Evolutionary conservation across 352 stramenopile species (phyloP).

Genomic region (Phytophthora citrophthora): DNA sequence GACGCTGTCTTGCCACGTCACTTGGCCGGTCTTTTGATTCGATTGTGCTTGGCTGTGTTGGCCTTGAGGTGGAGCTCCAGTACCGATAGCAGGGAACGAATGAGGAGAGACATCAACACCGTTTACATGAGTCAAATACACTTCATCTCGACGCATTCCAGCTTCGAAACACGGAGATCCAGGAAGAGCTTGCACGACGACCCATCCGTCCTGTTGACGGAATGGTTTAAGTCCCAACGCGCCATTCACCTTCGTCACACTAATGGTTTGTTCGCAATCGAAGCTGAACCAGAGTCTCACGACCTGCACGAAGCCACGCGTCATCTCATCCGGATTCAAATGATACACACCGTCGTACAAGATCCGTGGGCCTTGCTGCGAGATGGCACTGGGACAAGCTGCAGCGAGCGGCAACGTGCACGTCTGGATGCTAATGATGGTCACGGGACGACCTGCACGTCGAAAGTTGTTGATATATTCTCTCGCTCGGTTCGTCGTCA

Average conservation of each 20-base stretch:
- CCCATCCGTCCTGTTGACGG: slow-evolving; percentile 78
- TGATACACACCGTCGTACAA: slow-evolving; percentile 74
- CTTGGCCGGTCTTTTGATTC: slow-evolving; percentile 36
- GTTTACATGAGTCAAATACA: slow-evolving; percentile 85
- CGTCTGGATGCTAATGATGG: slow-evolving; percentile 75
- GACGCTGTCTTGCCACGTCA: slow-evolving; percentile 81
- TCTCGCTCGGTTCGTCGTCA: slow-evolving; percentile 65
- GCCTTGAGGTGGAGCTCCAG: slow-evolving; percentile 8
- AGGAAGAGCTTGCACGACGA: slow-evolving; percentile 73
- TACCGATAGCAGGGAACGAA: slow-evolving; percentile 66
- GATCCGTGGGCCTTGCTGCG: slow-evolving; percentile 55
- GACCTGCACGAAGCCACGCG: slow-evolving; percentile 68
- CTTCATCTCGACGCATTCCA: slow-evolving; percentile 74
- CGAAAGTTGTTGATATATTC: slow-evolving; percentile 77
- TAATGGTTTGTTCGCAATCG: slow-evolving; percentile 79
- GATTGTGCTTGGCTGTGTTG: slow-evolving; percentile 22
- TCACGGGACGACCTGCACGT: slow-evolving; percentile 56
- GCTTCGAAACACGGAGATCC: slow-evolving; percentile 73
- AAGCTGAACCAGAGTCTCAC: slow-evolving; percentile 86
- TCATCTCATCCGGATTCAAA: slow-evolving; percentile 51
- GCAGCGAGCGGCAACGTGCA: slow-evolving; percentile 63
- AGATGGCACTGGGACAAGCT: slow-evolving; percentile 70
- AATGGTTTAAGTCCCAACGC: slow-evolving; percentile 72
- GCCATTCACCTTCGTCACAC: slow-evolving; percentile 78
- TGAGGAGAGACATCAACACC: slow-evolving; percentile 78